A percentile compares a stretch with the other conserved stretches of the same genome.
These are phyloP conservation scores for Beauveria pseudobassiana DNA, from an alignment of 2,329 filamentous ascomycete genomes.

Conservation along the genomic window DNA sequence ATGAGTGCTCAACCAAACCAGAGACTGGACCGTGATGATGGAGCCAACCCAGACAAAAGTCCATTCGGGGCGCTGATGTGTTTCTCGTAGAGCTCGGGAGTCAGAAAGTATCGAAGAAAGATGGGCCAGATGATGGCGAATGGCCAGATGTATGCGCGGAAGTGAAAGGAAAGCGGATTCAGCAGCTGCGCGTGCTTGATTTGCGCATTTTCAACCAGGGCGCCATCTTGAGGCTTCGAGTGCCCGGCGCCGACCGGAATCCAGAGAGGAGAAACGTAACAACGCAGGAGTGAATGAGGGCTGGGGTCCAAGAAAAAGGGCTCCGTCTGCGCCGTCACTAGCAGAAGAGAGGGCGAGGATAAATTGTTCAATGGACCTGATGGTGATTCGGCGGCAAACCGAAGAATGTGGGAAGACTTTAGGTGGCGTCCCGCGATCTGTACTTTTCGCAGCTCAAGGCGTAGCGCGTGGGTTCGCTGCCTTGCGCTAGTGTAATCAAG, in stretches of 20 bases:
- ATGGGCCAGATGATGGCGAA: conserved; percentile 87
- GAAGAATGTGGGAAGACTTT: conserved; percentile 8
- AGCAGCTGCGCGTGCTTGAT: conserved; percentile 84
- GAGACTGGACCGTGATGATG: conserved; percentile 80
- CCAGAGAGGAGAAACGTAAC: background rate
- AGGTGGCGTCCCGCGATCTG: conserved; percentile 9
- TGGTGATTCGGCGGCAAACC: conserved; percentile 1
- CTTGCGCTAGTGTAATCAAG: conserved; percentile 2
- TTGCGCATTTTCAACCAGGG: conserved; percentile 87
- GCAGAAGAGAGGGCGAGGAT: background rate
- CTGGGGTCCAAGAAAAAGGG: background rate
- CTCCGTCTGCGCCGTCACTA: background rate
- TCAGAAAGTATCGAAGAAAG: conserved; percentile 84
- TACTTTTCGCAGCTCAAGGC: conserved; percentile 6
- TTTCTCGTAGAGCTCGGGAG: conserved; percentile 74
- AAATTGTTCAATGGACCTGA: background rate
- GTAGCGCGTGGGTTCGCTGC: conserved; percentile 5
- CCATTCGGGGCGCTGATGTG: conserved; percentile 95
- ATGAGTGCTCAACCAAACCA: conserved; percentile 92
- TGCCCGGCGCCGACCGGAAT: conserved; percentile 1
- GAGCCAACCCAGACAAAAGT: conserved; percentile 89
- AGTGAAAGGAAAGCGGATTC: conserved; percentile 70
- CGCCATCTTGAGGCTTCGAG: conserved; percentile 42
- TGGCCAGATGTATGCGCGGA: conserved; percentile 89
- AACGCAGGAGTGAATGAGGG: background rate